Evolutionary conservation across 2,329 filamentous ascomycete genomes (phyloP), one percentile per base, ranked within the genome.

Genomic region (Clonostachys solani): DNA sequence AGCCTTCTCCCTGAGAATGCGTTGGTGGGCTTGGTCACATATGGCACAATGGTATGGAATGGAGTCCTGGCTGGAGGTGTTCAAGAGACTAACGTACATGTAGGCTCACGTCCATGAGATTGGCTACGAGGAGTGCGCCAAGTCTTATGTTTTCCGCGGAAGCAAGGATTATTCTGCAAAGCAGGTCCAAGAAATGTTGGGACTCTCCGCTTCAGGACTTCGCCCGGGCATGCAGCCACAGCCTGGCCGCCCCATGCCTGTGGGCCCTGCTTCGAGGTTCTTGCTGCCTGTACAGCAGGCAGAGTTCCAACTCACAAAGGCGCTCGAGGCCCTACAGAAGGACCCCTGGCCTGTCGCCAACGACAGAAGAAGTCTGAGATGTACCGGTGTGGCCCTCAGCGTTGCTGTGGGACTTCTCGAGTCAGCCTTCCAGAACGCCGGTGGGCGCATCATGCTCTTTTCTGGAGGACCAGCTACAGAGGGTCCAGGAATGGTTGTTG

Each of bases 101-200:
- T 56, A 91, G 87, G 84, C 90, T 33, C 92, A 96, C 81, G 90
- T 99, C 16, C 94, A 99, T 65, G 94, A 99, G 70, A 89, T 99
- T 56, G 94, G 94, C 47, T 99, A 99, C 64, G 92, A 89, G 47
- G 94, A 97, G 69, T 99, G 94, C 69, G 90, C 94, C 54, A 99
- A 97, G 71, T 96, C 92, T 6, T 99, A 96, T 61, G 94, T 99
- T 40, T 99, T 99, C 78, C 84, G 92, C 48, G 94, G 94, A 37
- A 96, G 85, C 76, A 99, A 97, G 75, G 94, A 99, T 61, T 99
- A 99, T 67, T 80, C 85, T n/a, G 89, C 92, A 46, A 97, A 97
- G 73, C 92, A 97, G 65, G 91, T 99, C n/a, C 92, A 97, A 68
- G 94, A 99, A 63, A 99, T 99, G 94, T 84, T 99, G 44, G 94